Percentiles rank a stretch among this genome's conserved stretches.
These are phyloP conservation scores for Vitis hybrid DNA, from an alignment of 177 flowering plant species.

Conservation along the genomic window DNA sequence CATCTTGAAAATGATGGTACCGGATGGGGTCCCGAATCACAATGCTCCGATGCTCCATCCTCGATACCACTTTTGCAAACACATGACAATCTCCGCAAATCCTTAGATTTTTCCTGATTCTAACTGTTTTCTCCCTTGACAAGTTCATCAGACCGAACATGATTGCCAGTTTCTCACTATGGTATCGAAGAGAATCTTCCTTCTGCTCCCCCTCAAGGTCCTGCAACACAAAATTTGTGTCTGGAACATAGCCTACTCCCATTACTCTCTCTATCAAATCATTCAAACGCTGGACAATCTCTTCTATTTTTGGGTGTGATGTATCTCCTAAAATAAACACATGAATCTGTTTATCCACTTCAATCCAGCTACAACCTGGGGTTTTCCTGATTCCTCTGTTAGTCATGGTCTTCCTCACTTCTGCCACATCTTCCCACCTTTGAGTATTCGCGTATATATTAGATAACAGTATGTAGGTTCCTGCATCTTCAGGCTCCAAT, in stretches of 20 bases:
- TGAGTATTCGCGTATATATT: conserved; percentile 38
- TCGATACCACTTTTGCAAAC: conserved; percentile 46
- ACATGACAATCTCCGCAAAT: conserved; percentile 62
- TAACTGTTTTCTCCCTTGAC: conserved; percentile 25
- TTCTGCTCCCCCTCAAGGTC: conserved; percentile 41
- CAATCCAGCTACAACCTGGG: conserved; percentile 49
- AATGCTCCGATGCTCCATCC: conserved; percentile 33
- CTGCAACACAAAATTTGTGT: conserved; percentile 37
- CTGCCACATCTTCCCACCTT: conserved; percentile 33
- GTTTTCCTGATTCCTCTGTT: conserved; percentile 30
- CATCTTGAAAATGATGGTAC: conserved; percentile 58
- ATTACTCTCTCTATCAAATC: conserved; percentile 24
- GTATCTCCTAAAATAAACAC: conserved; percentile 36
- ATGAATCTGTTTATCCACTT: conserved; percentile 32
- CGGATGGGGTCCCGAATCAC: conserved; percentile 57
- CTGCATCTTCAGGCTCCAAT: conserved; percentile 37
- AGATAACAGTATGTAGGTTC: conserved; percentile 37
- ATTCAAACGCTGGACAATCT: conserved; percentile 19
- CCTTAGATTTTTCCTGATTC: conserved; percentile 40
- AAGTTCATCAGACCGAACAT: conserved; percentile 36
- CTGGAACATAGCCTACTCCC: conserved; percentile 32
- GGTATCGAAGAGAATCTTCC: conserved; percentile 33
- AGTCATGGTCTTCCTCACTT: conserved; percentile 27
- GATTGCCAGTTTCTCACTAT: conserved; percentile 45
- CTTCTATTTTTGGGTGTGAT: conserved; percentile 29